A percentile compares a stretch with the other conserved stretches of the same genome.
These are phyloP conservation scores for Rhynchosporium graminicola DNA, from an alignment of 2,329 filamentous ascomycete species.

Conservation along the genomic window DNA sequence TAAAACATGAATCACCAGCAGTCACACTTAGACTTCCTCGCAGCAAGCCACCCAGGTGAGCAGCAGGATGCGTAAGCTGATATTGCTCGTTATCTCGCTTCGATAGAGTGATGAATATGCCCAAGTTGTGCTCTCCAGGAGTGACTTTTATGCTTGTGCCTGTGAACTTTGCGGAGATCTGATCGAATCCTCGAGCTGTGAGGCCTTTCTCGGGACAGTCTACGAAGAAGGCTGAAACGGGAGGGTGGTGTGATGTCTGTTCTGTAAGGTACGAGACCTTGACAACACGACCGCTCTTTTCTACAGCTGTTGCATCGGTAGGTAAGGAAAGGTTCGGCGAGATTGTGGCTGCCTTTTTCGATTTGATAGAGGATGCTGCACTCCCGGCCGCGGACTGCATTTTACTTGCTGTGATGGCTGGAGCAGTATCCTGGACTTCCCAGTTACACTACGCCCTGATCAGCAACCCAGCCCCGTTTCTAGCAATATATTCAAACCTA, in stretches of 20 bases:
- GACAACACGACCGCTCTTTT: conserved; percentile 59
- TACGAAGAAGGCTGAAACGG: conserved; percentile 93
- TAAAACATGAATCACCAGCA: conserved; percentile 84
- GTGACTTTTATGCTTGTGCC: conserved; percentile 91
- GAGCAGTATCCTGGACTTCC: conserved; percentile 81
- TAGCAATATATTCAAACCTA: conserved; percentile 46
- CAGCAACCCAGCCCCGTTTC: conserved; percentile 16
- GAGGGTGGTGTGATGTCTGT: conserved; percentile 96
- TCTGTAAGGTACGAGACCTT: conserved; percentile 94
- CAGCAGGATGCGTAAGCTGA: conserved; percentile 91
- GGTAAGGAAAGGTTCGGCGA: conserved; percentile 32
- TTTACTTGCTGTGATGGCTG: conserved; percentile 52
- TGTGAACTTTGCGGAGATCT: conserved; percentile 96
- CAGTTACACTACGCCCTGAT: conserved; percentile 73
- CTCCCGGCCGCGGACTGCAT: conserved; percentile 27
- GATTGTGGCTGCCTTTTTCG: conserved; percentile 25
- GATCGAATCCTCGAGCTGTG: conserved; percentile 86
- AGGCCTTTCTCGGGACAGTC: conserved; percentile 91
- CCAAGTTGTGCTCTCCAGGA: conserved; percentile 89
- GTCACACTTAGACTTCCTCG: conserved; percentile 86
- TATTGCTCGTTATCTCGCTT: conserved; percentile 85
- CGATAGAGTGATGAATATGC: conserved; percentile 89
- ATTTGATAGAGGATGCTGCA: conserved; percentile 38
- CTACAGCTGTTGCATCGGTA: conserved; percentile 16
- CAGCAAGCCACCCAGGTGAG: conserved; percentile 84